Evolutionary conservation across 2,329 filamentous ascomycete species (phyloP).

Genomic region (Fusarium fujikuroi): DNA sequence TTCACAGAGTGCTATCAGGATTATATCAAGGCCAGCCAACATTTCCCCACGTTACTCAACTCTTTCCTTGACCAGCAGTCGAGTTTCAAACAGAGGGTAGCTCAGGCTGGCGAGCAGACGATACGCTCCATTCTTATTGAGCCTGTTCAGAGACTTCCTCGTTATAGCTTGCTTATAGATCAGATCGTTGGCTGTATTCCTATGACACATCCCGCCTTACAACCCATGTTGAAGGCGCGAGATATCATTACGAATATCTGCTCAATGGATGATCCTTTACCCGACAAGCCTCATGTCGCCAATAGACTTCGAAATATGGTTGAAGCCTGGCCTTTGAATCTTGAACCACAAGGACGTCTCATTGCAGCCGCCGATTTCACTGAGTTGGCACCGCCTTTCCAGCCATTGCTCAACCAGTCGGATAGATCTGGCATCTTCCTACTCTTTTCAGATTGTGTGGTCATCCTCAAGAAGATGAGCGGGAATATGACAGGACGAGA

Average conservation of each 20-base stretch:
- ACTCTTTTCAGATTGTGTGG: constrained; percentile 83
- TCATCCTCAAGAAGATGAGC: constrained; percentile 78
- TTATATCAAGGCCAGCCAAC: constrained; percentile 90
- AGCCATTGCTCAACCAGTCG: constrained; percentile 52
- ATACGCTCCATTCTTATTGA: constrained; percentile 94
- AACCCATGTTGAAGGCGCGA: constrained; percentile 84
- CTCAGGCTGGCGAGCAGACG: constrained; percentile 87
- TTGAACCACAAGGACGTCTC: constrained; percentile 80
- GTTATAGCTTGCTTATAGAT: constrained; percentile 96
- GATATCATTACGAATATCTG: constrained; percentile 98
- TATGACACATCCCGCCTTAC: constrained; percentile 84
- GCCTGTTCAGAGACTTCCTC: constrained; percentile 91
- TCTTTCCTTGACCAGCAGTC: constrained; percentile 82
- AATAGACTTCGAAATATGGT: constrained; percentile 81
- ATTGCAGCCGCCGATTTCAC: constrained; percentile 83
- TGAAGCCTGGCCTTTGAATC: constrained; percentile 77
- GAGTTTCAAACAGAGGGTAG: constrained; percentile 82
- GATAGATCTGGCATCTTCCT: constrained; percentile 77
- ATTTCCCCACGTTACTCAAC: constrained; percentile 84
- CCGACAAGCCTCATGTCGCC: constrained; percentile 77
- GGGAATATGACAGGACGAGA: constrained; percentile 77
- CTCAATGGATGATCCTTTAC: constrained; percentile 80
- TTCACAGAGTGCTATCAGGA: constrained; percentile 93
- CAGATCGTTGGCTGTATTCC: constrained; percentile 90
- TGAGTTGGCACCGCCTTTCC: constrained; percentile 80